Percentiles rank a stretch among this genome's conserved stretches.
Evolutionary conservation across 1,139 yeast genomes (phyloP).

Genomic region (Yamadazyma dendronema): DNA sequence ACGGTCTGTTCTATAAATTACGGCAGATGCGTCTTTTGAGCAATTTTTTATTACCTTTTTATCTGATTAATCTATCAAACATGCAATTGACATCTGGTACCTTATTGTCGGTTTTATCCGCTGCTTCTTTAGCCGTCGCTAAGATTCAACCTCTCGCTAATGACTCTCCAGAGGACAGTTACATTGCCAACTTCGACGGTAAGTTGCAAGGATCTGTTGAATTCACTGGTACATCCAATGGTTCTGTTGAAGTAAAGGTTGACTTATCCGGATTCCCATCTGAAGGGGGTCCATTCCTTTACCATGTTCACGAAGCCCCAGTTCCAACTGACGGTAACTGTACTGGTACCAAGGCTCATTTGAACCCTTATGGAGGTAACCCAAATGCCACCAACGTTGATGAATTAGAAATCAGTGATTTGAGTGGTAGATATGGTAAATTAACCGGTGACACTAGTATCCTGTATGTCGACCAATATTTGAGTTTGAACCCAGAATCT

Average conservation of each 20-base stretch:
- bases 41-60: background rate
- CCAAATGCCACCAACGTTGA: conserved; percentile 24
- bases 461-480: conserved; percentile 33
- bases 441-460: conserved; percentile 25
- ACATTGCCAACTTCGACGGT: conserved; percentile 16
- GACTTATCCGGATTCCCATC: conserved; percentile 34
- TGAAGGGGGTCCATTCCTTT: conserved; percentile 40
- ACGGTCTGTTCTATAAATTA: too few relatives aligned
- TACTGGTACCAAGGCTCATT: conserved; percentile 36
- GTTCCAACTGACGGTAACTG: conserved; percentile 43
- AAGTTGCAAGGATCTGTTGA: conserved; percentile 28
- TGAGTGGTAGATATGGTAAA: conserved; percentile 42
- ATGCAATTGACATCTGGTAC: conserved; percentile 7
- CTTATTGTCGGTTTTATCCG: conserved; percentile 15
- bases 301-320: conserved; percentile 39
- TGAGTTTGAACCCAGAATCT: conserved; percentile 36
- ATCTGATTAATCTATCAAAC: background rate
- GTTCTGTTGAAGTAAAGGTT: conserved; percentile 32
- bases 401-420: conserved; percentile 38
- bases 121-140: conserved; percentile 15
- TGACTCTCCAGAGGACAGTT: conserved; percentile 19
- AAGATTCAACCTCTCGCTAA: conserved; percentile 19
- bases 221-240: conserved; percentile 31
- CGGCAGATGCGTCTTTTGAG: background rate
- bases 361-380: conserved; percentile 40